These are phyloP conservation scores for Penicillium taxi DNA, from an alignment of 495 filamentous ascomycete genomes.

Conservation along the genomic window DNA sequence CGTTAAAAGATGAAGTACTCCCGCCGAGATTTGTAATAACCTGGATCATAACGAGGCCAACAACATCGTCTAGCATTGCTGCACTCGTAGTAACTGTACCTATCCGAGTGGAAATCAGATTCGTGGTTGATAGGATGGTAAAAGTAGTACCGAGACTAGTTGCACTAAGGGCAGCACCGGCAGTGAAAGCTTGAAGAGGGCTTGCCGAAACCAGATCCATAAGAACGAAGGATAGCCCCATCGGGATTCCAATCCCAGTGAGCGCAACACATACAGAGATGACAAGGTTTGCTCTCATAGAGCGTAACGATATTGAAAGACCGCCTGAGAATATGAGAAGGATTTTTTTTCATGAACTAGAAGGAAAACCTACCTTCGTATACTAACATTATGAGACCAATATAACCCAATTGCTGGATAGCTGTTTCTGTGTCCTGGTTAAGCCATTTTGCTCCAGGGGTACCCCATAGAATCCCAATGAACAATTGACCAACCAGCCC, in stretches of 20 bases:
- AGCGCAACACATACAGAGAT: conserved; percentile 54
- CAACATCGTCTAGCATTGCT: conserved; percentile 78
- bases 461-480: conserved; percentile 62
- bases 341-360: neutral
- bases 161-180: conserved; percentile 67
- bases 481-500: conserved; percentile 69
- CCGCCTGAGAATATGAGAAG: conserved; percentile 41
- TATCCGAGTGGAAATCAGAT: conserved; percentile 50
- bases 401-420: conserved; percentile 64
- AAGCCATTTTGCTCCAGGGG: conserved; percentile 51
- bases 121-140: conserved; percentile 54
- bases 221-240: conserved; percentile 61
- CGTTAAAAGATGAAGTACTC: conserved; percentile 23
- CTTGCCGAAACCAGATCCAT: conserved; percentile 32
- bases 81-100: conserved; percentile 63
- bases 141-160: conserved; percentile 78
- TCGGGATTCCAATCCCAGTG: conserved; percentile 56
- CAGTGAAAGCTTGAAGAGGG: conserved; percentile 58
- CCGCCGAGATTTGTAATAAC: conserved; percentile 48
- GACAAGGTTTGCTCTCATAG: conserved; percentile 51
- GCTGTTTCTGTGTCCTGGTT: conserved; percentile 39
- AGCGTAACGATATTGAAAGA: conserved; percentile 51
- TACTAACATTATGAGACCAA: conserved; percentile 67
- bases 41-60: conserved; percentile 73
- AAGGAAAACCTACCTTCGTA: conserved; percentile 47